Conservation (phyloP, 441 rosid species). For the Pelargonium myrrhifolium region DNA sequence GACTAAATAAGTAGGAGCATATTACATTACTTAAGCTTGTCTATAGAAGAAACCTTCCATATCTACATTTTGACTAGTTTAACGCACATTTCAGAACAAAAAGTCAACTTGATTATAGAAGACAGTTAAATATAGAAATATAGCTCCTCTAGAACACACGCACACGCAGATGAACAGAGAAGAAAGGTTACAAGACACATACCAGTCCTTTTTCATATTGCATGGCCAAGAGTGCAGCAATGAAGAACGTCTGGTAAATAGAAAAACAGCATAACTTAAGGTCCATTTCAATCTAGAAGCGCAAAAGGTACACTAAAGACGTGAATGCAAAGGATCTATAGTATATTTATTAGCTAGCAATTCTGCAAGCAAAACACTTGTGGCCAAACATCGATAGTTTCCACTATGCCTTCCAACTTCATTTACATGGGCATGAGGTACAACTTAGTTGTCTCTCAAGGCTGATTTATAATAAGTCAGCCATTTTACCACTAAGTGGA, state of each 20-base stretch:
- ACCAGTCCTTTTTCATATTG: slow-evolving; percentile 94
- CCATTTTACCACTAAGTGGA: neutral
- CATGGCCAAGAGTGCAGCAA: slow-evolving; percentile 96
- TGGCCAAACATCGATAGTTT: neutral
- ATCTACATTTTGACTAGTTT: neutral
- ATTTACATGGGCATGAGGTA: neutral
- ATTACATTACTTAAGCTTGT: neutral
- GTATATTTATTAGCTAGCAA: neutral
- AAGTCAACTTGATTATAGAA: neutral
- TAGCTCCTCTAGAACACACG: neutral
- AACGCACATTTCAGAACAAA: neutral
- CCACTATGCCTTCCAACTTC: neutral
- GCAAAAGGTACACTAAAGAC: neutral
- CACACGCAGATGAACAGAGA: neutral
- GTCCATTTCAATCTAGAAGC: slow-evolving; percentile 12
- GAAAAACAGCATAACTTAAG: slow-evolving; percentile 16
- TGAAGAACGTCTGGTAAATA: slow-evolving; percentile 73
- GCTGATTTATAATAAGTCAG: neutral
- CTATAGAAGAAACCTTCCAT: neutral
- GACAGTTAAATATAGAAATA: neutral
- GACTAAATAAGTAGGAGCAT: neutral
- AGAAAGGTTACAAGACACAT: slow-evolving; percentile 29
- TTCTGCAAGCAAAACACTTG: neutral
- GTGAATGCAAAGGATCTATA: neutral
- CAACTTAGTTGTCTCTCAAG: neutral